Evolutionary conservation across 768 basidiomycete species (phyloP), one percentile per base, ranked within the genome.

Genomic region (Multifurca ochricompacta): DNA sequence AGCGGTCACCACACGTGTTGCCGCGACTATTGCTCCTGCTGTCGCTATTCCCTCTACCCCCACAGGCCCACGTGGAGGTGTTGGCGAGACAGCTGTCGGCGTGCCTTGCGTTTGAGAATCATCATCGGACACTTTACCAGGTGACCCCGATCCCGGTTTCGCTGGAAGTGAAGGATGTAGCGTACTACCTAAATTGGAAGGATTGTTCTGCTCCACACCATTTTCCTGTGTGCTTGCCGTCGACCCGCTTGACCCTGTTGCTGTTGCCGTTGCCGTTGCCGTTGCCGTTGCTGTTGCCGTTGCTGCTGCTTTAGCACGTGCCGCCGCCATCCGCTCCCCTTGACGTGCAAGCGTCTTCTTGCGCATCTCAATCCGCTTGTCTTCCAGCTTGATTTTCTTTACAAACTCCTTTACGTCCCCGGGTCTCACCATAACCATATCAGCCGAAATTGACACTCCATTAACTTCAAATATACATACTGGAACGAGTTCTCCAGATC

Each of bases 261-360:
- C 91, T 94, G 67, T 85, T 87, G 28, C 94, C 95, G 65, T 99
- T 30, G 18, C n/a, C n/a, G n/a, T n/a, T n/a, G n/a, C n/a, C n/a
- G n/a, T n/a, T n/a, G n/a, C n/a, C n/a, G n/a, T n/a, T n/a, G n/a
- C 32, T 7, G 63, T 52, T 18, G 63, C 42, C 18, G 60, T 35
- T 9, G 71, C 30, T 70, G 69, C 61, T 51, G 68, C 64, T 67
- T 78, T 67, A 71, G 77, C 74, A 70, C 69, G 71, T 4, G 71
- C 68, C 39, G 69, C 67, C 18, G 70, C 69, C 41, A 71, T 64
- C 23, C 66, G 66, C 42, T 75, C 73, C 27, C 68, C 70, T 48
- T 62, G 66, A 62, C 66, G 70, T 9, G 63, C 65, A 27, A 79
- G 64, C 34, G 68, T 63, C 53, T 71, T 73, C 63, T 65, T 78